Conservation (phyloP, 2,329 filamentous ascomycete genomes). For the Penicillium sp. region DNA sequence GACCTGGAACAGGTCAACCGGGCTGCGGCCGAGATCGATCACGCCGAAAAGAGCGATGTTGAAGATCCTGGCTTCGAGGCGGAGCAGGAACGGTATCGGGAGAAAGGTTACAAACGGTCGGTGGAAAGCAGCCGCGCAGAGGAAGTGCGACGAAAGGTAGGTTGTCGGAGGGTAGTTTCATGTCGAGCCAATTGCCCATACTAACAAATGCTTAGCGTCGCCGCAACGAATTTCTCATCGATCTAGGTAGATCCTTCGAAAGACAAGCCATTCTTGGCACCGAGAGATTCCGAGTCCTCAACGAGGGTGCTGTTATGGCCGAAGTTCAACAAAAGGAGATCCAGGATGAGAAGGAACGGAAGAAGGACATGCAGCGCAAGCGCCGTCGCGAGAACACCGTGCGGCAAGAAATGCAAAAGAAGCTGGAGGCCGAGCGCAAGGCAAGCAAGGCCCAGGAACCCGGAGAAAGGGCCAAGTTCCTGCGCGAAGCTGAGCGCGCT, state of each 20-base stretch:
- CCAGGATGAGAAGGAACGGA: constrained; percentile 94
- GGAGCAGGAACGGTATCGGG: constrained; percentile 55
- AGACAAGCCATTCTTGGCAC: constrained; percentile 70
- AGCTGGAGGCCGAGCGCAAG: constrained; percentile 73
- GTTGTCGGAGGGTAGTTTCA: constrained; percentile 31
- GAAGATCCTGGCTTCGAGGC: constrained; percentile 54
- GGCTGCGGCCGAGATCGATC: constrained; percentile 61
- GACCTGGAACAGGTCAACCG: constrained; percentile 69
- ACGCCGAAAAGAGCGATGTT: constrained; percentile 57
- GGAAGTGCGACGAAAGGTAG: constrained; percentile 61
- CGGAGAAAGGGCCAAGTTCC: constrained; percentile 73
- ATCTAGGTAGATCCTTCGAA: constrained; percentile 60
- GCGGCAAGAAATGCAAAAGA: constrained; percentile 82
- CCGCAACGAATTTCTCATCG: constrained; percentile 56
- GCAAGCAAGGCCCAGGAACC: constrained; percentile 79
- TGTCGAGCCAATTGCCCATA: constrained; percentile 3
- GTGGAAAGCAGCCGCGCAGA: constrained; percentile 66
- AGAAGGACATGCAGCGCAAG: constrained; percentile 99
- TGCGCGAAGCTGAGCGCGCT: constrained; percentile 83
- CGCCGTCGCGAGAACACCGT: constrained; percentile 91
- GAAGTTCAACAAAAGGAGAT: constrained; percentile 89
- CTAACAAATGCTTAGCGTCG: constrained; percentile 54
- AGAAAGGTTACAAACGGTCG: constrained; percentile 64
- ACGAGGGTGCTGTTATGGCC: constrained; percentile 77
- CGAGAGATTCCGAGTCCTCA: constrained; percentile 70